Conservation (phyloP, 176 grass and related monocot genomes). For the Cenchrus americanus region DNA sequence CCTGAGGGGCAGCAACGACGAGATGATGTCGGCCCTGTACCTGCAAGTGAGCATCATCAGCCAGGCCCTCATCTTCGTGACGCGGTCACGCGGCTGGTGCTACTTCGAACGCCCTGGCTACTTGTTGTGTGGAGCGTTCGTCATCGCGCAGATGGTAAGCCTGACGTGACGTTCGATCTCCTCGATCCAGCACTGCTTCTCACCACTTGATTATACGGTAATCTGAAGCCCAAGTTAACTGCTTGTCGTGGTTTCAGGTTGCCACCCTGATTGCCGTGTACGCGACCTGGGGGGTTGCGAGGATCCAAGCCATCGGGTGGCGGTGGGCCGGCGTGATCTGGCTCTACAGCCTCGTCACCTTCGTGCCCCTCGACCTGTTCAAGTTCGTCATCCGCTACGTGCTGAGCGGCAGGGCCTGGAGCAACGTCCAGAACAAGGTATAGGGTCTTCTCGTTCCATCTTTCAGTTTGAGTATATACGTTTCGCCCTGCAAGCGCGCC, state of each 20-base stretch:
- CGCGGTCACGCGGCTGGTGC: constrained; percentile 74
- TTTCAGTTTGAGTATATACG: too few relatives aligned
- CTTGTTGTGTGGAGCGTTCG: constrained; percentile 58
- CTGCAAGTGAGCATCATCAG: constrained; percentile 98
- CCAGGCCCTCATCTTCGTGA: constrained; percentile 98
- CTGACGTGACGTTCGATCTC: not conserved
- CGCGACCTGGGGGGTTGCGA: constrained; percentile 51
- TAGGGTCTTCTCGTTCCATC: too few relatives aligned
- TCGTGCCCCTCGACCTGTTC: constrained; percentile 81
- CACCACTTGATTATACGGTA: not conserved
- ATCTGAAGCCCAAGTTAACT: too few relatives aligned
- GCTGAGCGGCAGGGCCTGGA: constrained; percentile 80
- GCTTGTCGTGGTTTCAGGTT: constrained; percentile 36
- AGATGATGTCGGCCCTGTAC: constrained; percentile 91
- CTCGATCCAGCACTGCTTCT: not conserved
- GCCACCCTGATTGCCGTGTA: constrained; percentile 76
- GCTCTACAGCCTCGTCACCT: constrained; percentile 87
- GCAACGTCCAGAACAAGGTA: constrained; percentile 83
- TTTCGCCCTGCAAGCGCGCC: too few relatives aligned
- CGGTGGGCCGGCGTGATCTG: constrained; percentile 92
- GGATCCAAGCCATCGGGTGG: constrained; percentile 70
- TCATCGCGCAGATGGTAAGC: constrained; percentile 83
- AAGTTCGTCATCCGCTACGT: constrained; percentile 88
- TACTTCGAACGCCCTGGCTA: constrained; percentile 71
- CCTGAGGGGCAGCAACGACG: constrained; percentile 50